Percentiles rank a stretch among this genome's conserved stretches.
These are phyloP conservation scores for Vicia villosa DNA, from an alignment of 306 rosid genomes.

Conservation along the genomic window DNA sequence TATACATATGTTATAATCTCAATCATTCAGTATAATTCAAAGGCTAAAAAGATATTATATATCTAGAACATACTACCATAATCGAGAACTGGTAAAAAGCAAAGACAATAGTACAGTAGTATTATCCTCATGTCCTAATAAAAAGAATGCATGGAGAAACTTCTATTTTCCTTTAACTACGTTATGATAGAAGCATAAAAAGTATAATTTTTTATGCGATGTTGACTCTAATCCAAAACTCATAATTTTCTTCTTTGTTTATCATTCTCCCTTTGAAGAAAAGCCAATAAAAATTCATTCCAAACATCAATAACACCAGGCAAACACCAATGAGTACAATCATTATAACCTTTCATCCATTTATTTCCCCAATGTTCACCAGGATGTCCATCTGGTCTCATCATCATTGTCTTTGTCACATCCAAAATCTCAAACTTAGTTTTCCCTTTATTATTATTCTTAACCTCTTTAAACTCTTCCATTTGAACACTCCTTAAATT, in stretches of 20 bases:
- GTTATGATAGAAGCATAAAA: neutral
- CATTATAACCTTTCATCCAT: constrained; percentile 87
- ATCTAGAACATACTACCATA: too few species aligned
- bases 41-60: too few species aligned
- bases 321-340: constrained; percentile 96
- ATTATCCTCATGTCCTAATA: constrained; percentile 2
- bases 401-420: constrained; percentile 70
- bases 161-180: constrained; percentile 1
- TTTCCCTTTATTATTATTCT: constrained; percentile 35
- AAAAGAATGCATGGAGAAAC: neutral
- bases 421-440: constrained; percentile 56
- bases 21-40: too few species aligned
- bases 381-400: constrained; percentile 94
- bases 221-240: constrained; percentile 25
- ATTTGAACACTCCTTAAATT: constrained; percentile 58
- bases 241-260: constrained; percentile 23
- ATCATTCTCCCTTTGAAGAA: constrained; percentile 41
- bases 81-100: too few species aligned
- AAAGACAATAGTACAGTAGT: neutral
- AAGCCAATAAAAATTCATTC: constrained; percentile 65
- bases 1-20: too few species aligned
- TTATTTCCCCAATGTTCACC: constrained; percentile 68
- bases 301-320: constrained; percentile 88
- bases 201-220: neutral
- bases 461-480: constrained; percentile 61